Conservation (phyloP, 805 yeast genomes). For the Lachancea thermotolerans region DNA sequence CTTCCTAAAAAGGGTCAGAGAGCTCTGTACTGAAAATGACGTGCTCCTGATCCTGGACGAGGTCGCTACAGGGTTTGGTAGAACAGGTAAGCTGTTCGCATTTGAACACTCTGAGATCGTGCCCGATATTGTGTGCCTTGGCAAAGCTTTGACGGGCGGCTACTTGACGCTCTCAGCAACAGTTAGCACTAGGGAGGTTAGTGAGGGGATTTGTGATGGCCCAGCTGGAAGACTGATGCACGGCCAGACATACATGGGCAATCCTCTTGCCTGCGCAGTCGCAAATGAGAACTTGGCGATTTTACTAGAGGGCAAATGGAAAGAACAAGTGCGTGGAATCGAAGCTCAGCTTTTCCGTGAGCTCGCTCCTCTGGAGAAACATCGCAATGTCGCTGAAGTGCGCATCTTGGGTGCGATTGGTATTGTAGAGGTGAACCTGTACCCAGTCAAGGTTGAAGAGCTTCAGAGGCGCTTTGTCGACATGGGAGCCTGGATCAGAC, state of each 20-base stretch:
- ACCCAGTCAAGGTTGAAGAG: conserved; percentile 1
- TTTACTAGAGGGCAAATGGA: conserved; percentile 19
- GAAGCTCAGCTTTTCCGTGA: conserved; percentile 16
- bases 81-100: conserved; percentile 34
- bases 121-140: conserved; percentile 25
- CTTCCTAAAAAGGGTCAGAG: conserved; percentile 28
- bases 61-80: conserved; percentile 33
- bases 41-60: conserved; percentile 33
- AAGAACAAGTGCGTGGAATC: conserved; percentile 14
- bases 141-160: conserved; percentile 26
- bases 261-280: conserved; percentile 24
- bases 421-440: conserved; percentile 13
- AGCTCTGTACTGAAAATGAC: conserved; percentile 29
- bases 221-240: conserved; percentile 25
- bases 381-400: conserved; percentile 13
- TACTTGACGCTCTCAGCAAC: conserved; percentile 23
- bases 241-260: conserved; percentile 28
- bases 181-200: conserved; percentile 14
- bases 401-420: conserved; percentile 21
- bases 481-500: conserved; percentile 19
- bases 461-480: conserved; percentile 12
- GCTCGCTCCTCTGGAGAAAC: conserved; percentile 7
- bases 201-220: conserved; percentile 15
- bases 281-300: conserved; percentile 20
- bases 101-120: conserved; percentile 20